A percentile compares a stretch with the other conserved stretches of the same genome.
Conservation (phyloP, 2,329 filamentous ascomycete species). For the Colletotrichum eremochloae region DNA sequence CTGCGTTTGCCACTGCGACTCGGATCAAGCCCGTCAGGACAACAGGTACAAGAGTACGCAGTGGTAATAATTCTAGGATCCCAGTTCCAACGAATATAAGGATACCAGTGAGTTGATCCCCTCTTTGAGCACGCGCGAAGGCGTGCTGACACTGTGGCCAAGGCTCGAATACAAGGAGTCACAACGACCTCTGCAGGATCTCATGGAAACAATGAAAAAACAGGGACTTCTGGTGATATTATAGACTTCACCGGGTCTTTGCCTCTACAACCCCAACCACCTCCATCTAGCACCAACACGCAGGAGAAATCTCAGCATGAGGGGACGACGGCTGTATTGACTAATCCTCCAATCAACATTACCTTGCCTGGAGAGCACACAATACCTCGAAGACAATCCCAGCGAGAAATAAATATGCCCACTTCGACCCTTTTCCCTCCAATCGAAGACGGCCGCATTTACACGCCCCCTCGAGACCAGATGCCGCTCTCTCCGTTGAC, state of each 20-base stretch:
- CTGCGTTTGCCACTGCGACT: not conserved
- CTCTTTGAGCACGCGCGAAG: too few species aligned
- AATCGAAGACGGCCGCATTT: not conserved
- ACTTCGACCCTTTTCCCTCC: not conserved
- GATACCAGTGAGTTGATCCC: not conserved
- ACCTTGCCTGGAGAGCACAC: not conserved
- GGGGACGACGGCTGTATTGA: not conserved
- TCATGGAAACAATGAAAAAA: not conserved
- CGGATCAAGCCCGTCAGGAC: not conserved
- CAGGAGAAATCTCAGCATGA: not conserved
- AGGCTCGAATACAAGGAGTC: not conserved
- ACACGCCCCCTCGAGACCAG: slow-evolving; percentile 15
- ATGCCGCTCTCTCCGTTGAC: not conserved
- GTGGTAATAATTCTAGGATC: not conserved
- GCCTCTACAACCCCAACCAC: not conserved
- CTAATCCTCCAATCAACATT: slow-evolving; percentile 6
- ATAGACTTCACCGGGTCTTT: not conserved
- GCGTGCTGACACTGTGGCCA: not conserved
- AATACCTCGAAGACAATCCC: not conserved
- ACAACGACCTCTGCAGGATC: not conserved
- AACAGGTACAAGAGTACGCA: not conserved
- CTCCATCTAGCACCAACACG: not conserved
- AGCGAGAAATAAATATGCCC: not conserved
- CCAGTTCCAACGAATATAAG: not conserved
- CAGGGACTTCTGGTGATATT: not conserved